Evolutionary conservation across 1,284 basidiomycete genomes (phyloP), one percentile per base, ranked within the genome.

Genomic region (Rhodotorula sp.): DNA sequence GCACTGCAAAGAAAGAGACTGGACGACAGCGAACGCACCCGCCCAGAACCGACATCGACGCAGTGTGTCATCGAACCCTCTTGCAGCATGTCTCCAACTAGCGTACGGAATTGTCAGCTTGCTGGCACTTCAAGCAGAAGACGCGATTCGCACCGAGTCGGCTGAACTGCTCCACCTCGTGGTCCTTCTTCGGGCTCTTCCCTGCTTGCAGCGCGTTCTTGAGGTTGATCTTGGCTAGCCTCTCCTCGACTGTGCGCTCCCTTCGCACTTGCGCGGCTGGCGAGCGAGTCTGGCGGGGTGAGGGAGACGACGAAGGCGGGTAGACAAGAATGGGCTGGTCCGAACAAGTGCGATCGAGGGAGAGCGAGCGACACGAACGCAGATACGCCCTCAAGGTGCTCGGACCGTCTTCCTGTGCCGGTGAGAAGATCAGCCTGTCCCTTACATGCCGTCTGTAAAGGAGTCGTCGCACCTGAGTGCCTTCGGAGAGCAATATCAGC

Each of bases 1-100:
- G 46, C 9, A 5, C 9, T 41, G 4, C 4, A 13, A 23, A 12
- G 34, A 16, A n/a, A 9, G 10, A 21, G 34, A 34, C 34, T 42
- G 17, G 16, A n/a, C 41, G 44, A 10, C 41, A 52, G 17, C 14
- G 21, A 14, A 58, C 72, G 34, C 57, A 76, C 74, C 9, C 75
- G 49, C 4, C 75, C 75, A 0, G 73, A 74, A 0, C 75, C 75
- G 17, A 76, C 75, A 19, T 76, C 75, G 10, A 76, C 55, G 25
- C 63, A 70, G 44, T 74, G 66, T n/a, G 61, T 63, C 3, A 65
- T 21, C 12, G 48, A 49, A 5, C 48, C 54, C 3, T 72, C 69
- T 7, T 25, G 45, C 2, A 63, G 27, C 14, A 76, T 44, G 19
- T 65, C 48, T 3, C 27, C 23, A 23, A 72, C 75, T 61, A 54